Base-by-base conservation (phyloP, 257 asterid genomes). In the Cordia subcordata region DNA sequence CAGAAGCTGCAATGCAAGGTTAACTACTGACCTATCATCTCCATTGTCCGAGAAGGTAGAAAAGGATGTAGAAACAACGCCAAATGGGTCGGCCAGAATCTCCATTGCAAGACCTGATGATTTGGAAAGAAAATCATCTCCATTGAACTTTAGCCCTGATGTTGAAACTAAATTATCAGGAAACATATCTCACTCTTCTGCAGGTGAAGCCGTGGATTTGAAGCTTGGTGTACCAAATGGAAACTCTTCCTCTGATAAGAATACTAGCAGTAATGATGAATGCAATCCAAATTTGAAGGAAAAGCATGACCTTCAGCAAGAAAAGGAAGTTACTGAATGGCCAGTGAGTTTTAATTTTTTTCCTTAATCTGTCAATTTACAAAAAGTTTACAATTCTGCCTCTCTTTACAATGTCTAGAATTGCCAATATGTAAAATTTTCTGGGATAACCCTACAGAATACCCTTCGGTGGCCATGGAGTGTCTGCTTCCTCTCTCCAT, bases 1-100 rank as follows among this genome's bases (percentile, higher is more conserved):
- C 57, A 79, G 81, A 67, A 93, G 97, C 83, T 89, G 95, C 77
- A 68, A 79, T 45, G 83, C 81, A 38, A 82, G 82, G 47, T 67
- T 89, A 44, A 51, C 68, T 61, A 60, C 72, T 17, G 68, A 68
- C 61, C 63, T 72, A 3, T 69, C 60, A 42, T 77, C 90, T 52
- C 81, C 85, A 1, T 68, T 75, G 79, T 69, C 58, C 65, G 72
- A 70, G 46, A 73, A 73, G 67, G 69, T 54, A 23, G 81, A 77
- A 56, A 66, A 55, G 52, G 53, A 76, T 50, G 86, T 75, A 62
- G 82, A 64, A 37, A 66, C 86, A 8, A 74, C 85, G 4, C 84
- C 68, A 12, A 18, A 77, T 53, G 81, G 79, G 40, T 65, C 78
- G 4, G 85, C 77, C 56, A 75, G 86, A 70, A 88, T 71, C 12